phyloP scores from a whole-genome alignment of 163 green algal genomes.

The Chlamydomonas reinhardtii region DNA sequence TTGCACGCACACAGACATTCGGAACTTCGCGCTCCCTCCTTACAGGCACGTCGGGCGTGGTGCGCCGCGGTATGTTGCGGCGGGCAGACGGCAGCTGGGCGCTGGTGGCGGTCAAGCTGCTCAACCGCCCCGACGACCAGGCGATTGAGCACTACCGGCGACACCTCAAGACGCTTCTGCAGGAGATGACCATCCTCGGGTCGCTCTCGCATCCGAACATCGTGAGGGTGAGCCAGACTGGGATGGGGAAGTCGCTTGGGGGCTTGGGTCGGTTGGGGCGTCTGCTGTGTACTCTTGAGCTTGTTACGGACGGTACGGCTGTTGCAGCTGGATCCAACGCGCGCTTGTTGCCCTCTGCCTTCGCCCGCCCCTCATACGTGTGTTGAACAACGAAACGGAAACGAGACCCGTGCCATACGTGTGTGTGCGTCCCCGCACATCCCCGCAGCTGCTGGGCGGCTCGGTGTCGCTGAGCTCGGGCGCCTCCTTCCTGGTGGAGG shows the following conservation, averaged over 20 bases:
- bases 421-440: too few species aligned
- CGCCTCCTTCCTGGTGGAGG: constrained; percentile 44
- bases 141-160: neutral
- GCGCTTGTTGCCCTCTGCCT: too few species aligned
- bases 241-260: too few species aligned
- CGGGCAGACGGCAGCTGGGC: neutral
- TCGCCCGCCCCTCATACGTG: too few species aligned
- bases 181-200: constrained; percentile 49
- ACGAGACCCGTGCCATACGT: too few species aligned
- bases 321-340: too few species aligned
- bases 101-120: constrained; percentile 24
- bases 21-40: neutral
- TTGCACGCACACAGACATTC: too few species aligned
- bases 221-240: too few species aligned
- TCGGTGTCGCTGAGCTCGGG: constrained; percentile 6
- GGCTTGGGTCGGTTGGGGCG: too few species aligned
- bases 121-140: constrained; percentile 28
- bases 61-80: constrained; percentile 14
- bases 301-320: too few species aligned
- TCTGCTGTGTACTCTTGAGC: too few species aligned
- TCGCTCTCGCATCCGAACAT: constrained; percentile 39
- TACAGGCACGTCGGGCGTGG: constrained; percentile 21
- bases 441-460: constrained; percentile 43
- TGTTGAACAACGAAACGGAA: too few species aligned
- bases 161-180: constrained; percentile 29